Percentiles rank a stretch among this genome's conserved stretches.
Evolutionary conservation across 352 stramenopile species (phyloP).

Genomic region (Globisporangium spinosum): DNA sequence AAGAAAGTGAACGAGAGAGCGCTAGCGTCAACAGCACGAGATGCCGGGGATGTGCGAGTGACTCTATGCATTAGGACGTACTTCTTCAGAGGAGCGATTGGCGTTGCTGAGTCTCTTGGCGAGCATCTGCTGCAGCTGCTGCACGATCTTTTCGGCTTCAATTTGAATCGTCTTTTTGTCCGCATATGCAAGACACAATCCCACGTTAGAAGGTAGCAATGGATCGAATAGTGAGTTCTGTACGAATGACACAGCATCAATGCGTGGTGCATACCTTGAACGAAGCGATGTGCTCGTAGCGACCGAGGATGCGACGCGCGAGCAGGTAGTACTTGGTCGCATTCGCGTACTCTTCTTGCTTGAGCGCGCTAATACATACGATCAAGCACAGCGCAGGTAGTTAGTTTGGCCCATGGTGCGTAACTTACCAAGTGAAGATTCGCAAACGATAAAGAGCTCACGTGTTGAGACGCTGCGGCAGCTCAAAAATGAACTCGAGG

Average conservation of each 20-base stretch:
- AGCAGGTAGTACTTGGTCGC: conserved; percentile 87
- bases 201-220: background rate
- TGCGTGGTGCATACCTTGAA: conserved; percentile 51
- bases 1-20: background rate
- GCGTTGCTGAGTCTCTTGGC: conserved; percentile 48
- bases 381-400: too few relatives aligned
- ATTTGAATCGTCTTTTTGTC: conserved; percentile 67
- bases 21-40: background rate
- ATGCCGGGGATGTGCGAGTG: background rate
- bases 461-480: conserved; percentile 87
- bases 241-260: background rate
- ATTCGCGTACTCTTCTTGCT: conserved; percentile 86
- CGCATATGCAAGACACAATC: background rate
- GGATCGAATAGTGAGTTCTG: background rate
- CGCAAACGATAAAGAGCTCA: conserved; percentile 18
- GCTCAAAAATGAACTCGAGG: conserved; percentile 97
- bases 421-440: background rate
- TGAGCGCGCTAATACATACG: conserved; percentile 71
- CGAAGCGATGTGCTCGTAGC: conserved; percentile 88
- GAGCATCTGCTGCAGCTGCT: conserved; percentile 63
- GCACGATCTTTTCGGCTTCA: conserved; percentile 84
- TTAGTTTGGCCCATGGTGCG: background rate
- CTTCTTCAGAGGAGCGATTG: conserved; percentile 45
- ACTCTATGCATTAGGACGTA: conserved; percentile 11
- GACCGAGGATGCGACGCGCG: conserved; percentile 74